phyloP scores from a whole-genome alignment of 2,329 filamentous ascomycete species.

The Xylariaceae sp. region DNA sequence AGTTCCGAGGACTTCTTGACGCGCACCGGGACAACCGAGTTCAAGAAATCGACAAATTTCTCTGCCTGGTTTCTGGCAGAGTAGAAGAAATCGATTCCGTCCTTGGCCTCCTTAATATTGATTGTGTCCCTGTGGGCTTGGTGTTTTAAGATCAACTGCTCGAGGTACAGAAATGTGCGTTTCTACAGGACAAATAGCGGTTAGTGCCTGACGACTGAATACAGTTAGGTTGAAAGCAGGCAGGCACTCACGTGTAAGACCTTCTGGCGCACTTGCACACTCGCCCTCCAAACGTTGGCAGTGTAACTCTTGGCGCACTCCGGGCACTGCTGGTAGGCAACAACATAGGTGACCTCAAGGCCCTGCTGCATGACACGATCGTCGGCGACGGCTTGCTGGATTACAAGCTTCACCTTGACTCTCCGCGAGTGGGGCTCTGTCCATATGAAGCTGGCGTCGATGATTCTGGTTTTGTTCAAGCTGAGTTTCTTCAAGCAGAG shows the following conservation, averaged over 20 bases:
- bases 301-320: constrained; percentile 97
- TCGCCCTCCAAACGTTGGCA: constrained; percentile 90
- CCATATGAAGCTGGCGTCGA: constrained; percentile 96
- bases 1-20: constrained; percentile 87
- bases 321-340: constrained; percentile 88
- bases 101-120: constrained; percentile 96
- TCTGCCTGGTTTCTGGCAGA: constrained; percentile 85
- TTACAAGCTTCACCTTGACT: constrained; percentile 91
- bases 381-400: constrained; percentile 68
- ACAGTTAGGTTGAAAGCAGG: not conserved
- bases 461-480: constrained; percentile 85
- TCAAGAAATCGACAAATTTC: constrained; percentile 87
- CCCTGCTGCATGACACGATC: constrained; percentile 78
- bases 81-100: constrained; percentile 96
- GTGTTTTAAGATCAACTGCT: constrained; percentile 95
- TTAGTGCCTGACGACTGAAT: not conserved
- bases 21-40: constrained; percentile 74
- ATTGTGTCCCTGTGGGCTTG: constrained; percentile 87
- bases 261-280: constrained; percentile 94
- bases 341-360: constrained; percentile 91
- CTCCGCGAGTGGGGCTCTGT: constrained; percentile 94
- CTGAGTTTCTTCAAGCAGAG: constrained; percentile 86
- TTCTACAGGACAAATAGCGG: constrained; percentile 47
- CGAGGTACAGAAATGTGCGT: constrained; percentile 68
- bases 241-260: constrained; percentile 63